Evolutionary conservation across 2,329 filamentous ascomycete genomes (phyloP), one percentile per base, ranked within the genome.

Genomic region (Arthroderma sp.): DNA sequence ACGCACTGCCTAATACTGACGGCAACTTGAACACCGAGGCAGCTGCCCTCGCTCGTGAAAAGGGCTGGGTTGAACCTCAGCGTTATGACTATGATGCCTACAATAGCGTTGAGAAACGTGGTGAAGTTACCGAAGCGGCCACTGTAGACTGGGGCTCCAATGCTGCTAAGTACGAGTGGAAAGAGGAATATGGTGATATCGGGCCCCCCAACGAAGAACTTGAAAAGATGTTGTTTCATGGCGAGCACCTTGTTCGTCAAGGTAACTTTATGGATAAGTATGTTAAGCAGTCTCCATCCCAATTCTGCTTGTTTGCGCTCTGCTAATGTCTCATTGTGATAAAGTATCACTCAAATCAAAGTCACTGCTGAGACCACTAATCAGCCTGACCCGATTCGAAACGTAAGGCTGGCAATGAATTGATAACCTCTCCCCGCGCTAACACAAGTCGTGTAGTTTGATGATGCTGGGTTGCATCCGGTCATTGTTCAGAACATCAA

Each of bases 181-280:
- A 79, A 11, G 86, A 87, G 7, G 86, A 94, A 2, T 84, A 74
- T 53, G 91, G 89, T 2, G 89, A 96, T 36, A 70, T 98, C 44
- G 89, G 82, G 5, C 87, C 87, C 0, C 70, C 69, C 41, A 74
- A 80, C 43, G 68, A 73, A 0, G 74, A 78, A 40, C 75, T 98
- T 0, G 89, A 96, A 68, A 54, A 73, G 5, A 69, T 82, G 54
- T 76, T 98, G 5, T 98, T 93, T 45, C 71, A 74, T 0, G 65
- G 68, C 4, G 69, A 74, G 38, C 62, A 63, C 68, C 64, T 71
- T 42, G 65, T 65, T 48, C 66, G 68, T 52, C 66, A 60, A 43
- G 84, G 83, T 3, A 68, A 78, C 32, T 73, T 81, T 15, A 82
- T 86, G 54, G 68, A 74, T 27, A 77, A 69, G 73, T 81, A 68